A percentile compares a stretch with the other conserved stretches of the same genome.
Conservation (phyloP, 805 yeast species). For the Wickerhamiella sergipiensis region DNA sequence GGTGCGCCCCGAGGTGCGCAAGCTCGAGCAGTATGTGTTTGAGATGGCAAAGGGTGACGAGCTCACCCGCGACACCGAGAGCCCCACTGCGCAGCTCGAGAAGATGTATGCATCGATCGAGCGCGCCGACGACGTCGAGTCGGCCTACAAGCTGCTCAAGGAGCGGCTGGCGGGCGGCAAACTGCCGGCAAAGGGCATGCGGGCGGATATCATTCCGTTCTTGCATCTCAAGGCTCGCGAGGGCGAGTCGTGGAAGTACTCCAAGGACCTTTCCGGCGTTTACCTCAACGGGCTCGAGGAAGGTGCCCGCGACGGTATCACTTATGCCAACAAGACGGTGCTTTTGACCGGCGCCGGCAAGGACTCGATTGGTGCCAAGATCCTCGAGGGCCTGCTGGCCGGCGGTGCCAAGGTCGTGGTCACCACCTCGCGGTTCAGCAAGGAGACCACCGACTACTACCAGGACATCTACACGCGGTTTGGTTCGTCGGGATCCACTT, state of each 20-base stretch:
- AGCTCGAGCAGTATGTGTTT: constrained; percentile 85
- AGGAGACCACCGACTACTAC: constrained; percentile 88
- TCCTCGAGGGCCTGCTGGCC: constrained; percentile 81
- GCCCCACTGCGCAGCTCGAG: constrained; percentile 36
- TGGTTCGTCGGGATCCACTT: constrained; percentile 85
- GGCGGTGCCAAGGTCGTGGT: constrained; percentile 98
- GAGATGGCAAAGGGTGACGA: constrained; percentile 87
- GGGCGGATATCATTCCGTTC: constrained; percentile 75
- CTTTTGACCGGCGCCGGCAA: constrained; percentile 97
- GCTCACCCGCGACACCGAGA: constrained; percentile 41
- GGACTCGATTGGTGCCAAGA: constrained; percentile 96
- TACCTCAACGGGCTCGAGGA: constrained; percentile 85
- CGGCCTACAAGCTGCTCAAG: constrained; percentile 18
- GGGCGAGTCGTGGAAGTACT: constrained; percentile 71
- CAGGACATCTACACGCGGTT: constrained; percentile 83
- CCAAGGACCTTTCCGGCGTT: constrained; percentile 56
- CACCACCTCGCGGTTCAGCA: constrained; percentile 90
- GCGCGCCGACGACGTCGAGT: constrained; percentile 14
- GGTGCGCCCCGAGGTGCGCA: constrained; percentile 81
- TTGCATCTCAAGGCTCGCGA: constrained; percentile 77
- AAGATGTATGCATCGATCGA: constrained; percentile 16
- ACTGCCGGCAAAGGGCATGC: constrained; percentile 17
- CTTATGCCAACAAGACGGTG: constrained; percentile 78
- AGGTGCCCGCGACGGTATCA: constrained; percentile 88
- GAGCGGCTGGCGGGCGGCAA: constrained; percentile 9